phyloP scores from a whole-genome alignment of 495 filamentous ascomycete species.

The Aspergillus coremiiformis region DNA sequence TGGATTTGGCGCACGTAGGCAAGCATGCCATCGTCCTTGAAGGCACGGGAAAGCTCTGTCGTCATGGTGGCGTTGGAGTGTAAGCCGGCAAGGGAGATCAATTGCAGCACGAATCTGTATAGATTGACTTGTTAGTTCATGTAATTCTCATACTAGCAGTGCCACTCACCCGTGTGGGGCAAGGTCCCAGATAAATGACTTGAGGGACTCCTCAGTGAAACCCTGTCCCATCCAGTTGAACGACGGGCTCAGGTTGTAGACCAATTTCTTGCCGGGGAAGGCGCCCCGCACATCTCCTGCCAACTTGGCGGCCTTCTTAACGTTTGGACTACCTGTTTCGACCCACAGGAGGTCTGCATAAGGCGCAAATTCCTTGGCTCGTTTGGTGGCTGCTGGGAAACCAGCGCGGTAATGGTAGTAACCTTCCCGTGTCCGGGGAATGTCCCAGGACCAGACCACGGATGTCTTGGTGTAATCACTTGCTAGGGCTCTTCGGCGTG shows the following conservation, averaged over 20 bases:
- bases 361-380: slow-evolving; percentile 81
- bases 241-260: slow-evolving; percentile 91
- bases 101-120: slow-evolving; percentile 73
- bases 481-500: slow-evolving; percentile 65
- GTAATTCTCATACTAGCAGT: background rate
- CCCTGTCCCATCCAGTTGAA: slow-evolving; percentile 99
- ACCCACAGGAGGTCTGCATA: slow-evolving; percentile 96
- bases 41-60: slow-evolving; percentile 69
- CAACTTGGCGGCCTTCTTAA: slow-evolving; percentile 66
- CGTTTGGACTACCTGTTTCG: slow-evolving; percentile 83
- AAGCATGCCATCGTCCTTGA: slow-evolving; percentile 87
- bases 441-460: slow-evolving; percentile 81
- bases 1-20: slow-evolving; percentile 93
- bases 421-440: slow-evolving; percentile 87
- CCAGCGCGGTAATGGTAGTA: slow-evolving; percentile 94
- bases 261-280: slow-evolving; percentile 74
- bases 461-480: slow-evolving; percentile 54
- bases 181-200: slow-evolving; percentile 92
- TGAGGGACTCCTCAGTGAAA: slow-evolving; percentile 69
- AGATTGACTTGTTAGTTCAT: slow-evolving; percentile 6
- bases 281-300: slow-evolving; percentile 60
- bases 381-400: slow-evolving; percentile 82
- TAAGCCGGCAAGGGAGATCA: slow-evolving; percentile 84
- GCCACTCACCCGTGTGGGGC: slow-evolving; percentile 69
- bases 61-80: slow-evolving; percentile 86